Base-by-base conservation (phyloP, 1,139 yeast species). In the Blastobotrys aristatus region DNA sequence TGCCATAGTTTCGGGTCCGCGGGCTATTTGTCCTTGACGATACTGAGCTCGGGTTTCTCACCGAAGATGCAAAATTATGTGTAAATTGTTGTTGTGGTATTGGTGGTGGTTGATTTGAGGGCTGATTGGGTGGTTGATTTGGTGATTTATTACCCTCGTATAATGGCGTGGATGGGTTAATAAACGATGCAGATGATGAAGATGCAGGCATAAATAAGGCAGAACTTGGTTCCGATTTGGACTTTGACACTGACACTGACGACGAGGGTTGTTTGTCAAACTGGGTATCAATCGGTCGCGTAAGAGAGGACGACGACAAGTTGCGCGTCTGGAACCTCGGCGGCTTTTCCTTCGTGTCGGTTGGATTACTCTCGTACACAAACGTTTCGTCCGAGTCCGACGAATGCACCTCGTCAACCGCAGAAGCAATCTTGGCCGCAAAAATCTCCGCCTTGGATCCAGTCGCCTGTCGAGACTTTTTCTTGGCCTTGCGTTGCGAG, bases 371-470 rank as follows among this genome's bases (percentile, higher is more conserved):
- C 58, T 89, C 97, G 63, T 90, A 90, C 11, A 90, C 96, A 72
- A 90, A 90, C 0, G 96, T 87, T 64, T 92, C 97, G 57, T 89
- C 96, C 37, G 90, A 81, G 63, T 88, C 97, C 36, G 90, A 82
- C 40, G 84, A 79, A 17, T 47, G 49, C 22, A 79, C 88, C 58
- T 88, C 96, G 57, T 87, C 96, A 7, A 90, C 95, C 0, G 97
- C 97, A 54, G 89, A 83, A 6, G 97, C 97, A 53, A 90, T 71
- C 58, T 84, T 84, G 0, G 97, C 97, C 11, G 97, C 97, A 67
- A 90, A 90, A 50, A 87, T 81, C 60, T 90, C 97, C 0, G 96
- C 92, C 61, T 89, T 78, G 4, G 95, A 64, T 13, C 67, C 66
- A 24, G 58, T 58, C 18, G 52, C 57, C 26, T 51, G 49, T 34